These are phyloP conservation scores for Neotropicomus parvogracilis DNA, from an alignment of 1,284 basidiomycete species.

Conservation along the genomic window DNA sequence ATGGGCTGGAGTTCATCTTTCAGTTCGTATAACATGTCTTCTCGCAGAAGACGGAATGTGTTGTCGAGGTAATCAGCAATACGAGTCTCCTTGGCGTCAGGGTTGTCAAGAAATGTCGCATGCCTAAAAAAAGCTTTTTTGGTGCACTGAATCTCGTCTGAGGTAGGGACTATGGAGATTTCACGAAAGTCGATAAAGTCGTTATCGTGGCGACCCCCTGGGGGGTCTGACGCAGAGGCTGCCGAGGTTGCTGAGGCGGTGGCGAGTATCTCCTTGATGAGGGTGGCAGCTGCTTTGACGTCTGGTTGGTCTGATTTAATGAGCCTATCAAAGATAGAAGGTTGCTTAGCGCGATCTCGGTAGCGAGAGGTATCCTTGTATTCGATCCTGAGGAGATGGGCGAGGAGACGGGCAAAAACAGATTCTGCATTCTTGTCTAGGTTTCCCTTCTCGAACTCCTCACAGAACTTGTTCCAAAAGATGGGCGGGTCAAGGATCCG, in stretches of 20 bases:
- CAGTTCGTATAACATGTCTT: slow-evolving; percentile 64
- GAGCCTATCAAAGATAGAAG: slow-evolving; percentile 34
- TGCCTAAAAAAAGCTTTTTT: slow-evolving; percentile 47
- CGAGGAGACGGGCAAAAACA: slow-evolving; percentile 50
- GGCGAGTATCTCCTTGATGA: slow-evolving; percentile 42
- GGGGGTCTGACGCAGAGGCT: slow-evolving; percentile 34
- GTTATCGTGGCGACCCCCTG: slow-evolving; percentile 66
- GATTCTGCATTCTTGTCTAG: slow-evolving; percentile 37
- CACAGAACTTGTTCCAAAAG: slow-evolving; percentile 47
- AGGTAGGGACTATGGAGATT: slow-evolving; percentile 57
- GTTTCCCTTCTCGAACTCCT: slow-evolving; percentile 38
- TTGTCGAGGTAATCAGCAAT: slow-evolving; percentile 54
- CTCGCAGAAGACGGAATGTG: slow-evolving; percentile 59
- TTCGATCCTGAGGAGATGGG: slow-evolving; percentile 45
- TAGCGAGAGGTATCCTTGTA: slow-evolving; percentile 36
- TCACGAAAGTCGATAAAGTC: slow-evolving; percentile 55
- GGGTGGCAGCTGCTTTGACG: slow-evolving; percentile 35
- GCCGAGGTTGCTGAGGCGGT: slow-evolving; percentile 24
- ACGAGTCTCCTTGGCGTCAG: slow-evolving; percentile 36
- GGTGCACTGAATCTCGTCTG: slow-evolving; percentile 48
- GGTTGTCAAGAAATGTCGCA: slow-evolving; percentile 42
- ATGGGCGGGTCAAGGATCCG: slow-evolving; percentile 51
- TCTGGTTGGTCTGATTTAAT: slow-evolving; percentile 35
- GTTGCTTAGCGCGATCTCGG: slow-evolving; percentile 38
- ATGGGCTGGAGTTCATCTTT: slow-evolving; percentile 53